Percentiles rank a stretch among this genome's conserved stretches.
Evolutionary conservation across 106 monocot species (phyloP).

Genomic region (Dioscorea alata): DNA sequence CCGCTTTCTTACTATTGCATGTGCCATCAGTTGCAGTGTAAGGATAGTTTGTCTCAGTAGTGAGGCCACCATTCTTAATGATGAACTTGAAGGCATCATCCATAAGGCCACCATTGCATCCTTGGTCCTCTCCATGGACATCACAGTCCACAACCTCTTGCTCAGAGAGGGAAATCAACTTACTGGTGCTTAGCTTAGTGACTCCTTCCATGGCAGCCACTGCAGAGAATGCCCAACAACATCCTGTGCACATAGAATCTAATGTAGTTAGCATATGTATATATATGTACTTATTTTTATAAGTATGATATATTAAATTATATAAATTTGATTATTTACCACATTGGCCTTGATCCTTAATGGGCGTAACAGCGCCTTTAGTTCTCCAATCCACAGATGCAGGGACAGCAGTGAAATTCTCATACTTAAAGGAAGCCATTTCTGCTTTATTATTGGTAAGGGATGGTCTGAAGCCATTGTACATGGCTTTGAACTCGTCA

Average conservation of each 20-base stretch:
- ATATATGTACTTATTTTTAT: too few species aligned
- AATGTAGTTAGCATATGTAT: too few species aligned
- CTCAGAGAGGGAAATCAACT: background rate
- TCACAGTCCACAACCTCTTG: slow-evolving; percentile 7
- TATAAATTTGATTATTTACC: background rate
- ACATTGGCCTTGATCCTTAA: slow-evolving; percentile 15
- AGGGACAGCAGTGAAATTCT: background rate
- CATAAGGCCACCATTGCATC: slow-evolving; percentile 1
- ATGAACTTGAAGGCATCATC: background rate
- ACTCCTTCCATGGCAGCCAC: slow-evolving; percentile 8
- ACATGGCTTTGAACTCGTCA: slow-evolving; percentile 10
- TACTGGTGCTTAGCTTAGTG: background rate
- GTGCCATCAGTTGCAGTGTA: background rate
- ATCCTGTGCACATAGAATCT: background rate
- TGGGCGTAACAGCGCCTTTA: slow-evolving; percentile 6
- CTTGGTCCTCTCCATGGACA: background rate
- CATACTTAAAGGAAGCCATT: too few species aligned
- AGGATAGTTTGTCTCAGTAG: background rate
- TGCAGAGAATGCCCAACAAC: slow-evolving; percentile 7
- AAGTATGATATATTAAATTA: too few species aligned
- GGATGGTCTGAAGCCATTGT: background rate
- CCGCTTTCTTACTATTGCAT: background rate
- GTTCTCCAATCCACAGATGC: slow-evolving; percentile 3
- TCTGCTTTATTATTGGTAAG: too few species aligned
- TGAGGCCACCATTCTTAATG: background rate